Evolutionary conservation across 1,139 yeast genomes (phyloP), one percentile per base, ranked within the genome.

Genomic region (Candida anutae): DNA sequence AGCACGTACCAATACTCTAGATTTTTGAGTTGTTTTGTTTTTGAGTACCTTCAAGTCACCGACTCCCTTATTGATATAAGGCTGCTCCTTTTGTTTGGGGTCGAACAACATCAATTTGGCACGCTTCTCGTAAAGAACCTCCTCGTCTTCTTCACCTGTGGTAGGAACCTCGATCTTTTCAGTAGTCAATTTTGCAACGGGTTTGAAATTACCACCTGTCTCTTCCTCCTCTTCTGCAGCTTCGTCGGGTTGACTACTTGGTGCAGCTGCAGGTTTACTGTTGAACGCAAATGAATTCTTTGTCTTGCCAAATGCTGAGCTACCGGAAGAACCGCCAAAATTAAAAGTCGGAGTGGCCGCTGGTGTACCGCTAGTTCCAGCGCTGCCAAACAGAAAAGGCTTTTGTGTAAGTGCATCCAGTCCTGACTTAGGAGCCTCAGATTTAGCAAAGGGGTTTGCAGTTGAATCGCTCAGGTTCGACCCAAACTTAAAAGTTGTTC

Each of bases 71-170:
- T 74, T 58, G 15, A 58, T 61, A 43, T 79, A 80, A 8, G 73
- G 69, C 10, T 50, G 50, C 25, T 64, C 62, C 27, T 68, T 66
- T 21, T 71, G 66, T 13, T 58, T 60, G 4, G 74, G 48, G 32
- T 75, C 68, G 30, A 73, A 73, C 31, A 76, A 62, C 71, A 78
- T 76, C 25, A 87, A 60, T 48, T 85, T 85, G 6, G 93, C 70
- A 45, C 83, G 70, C 45, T 81, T 79, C 21, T 77, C 71, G 43
- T 69, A 82, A 19, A 73, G 48, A 0, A 66, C 50, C 4, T 67
- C 74, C 56, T 90, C 97, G 33, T 74, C 68, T 55, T 88, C 96
- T 56, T 90, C 97, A 13, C 96, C 96, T 4, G 93, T 82, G 16
- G 36, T 36, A 2, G 72, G 66, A 13, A 42, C 37, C 12, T 72